Evolutionary conservation across 1,284 basidiomycete genomes (phyloP), one percentile per base, ranked within the genome.

Genomic region (Cystobasidium slooffiae): DNA sequence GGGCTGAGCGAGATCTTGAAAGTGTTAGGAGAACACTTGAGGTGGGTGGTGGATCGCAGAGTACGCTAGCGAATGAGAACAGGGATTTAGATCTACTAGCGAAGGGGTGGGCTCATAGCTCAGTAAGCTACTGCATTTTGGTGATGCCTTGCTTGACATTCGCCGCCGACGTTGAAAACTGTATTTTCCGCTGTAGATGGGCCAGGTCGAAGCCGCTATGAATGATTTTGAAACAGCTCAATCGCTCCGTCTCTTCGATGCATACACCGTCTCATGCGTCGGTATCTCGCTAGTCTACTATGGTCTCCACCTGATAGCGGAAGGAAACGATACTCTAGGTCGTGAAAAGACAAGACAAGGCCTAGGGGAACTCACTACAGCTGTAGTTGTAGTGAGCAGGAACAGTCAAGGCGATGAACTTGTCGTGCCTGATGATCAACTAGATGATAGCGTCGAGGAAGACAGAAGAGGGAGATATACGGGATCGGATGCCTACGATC

Each of bases 1-100:
- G 22, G 0, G 68, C 58, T 10, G 5, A 14, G 43, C 49, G 75
- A 7, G 56, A 77, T 8, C 61, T 78, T 1, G 65, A 61, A 0
- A 39, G 37, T 1, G 75, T 77, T 0, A 51, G 69, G 1, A 39
- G 24, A 14, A 75, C 77, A 39, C 70, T 78, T 16, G n/a, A 22
- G 53, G 24, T 31, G 6, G n/a, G 12, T 37, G 44, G 14, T 43
- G 22, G 56, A 6, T 64, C 77, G 1, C 72, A 73, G 0, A 53
- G 61, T 59, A 31, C 62, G 14, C 44, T 78, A 5, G 76, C 76
- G 0, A 76, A 76, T 24, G 47, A 55, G 2, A 77, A 78, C 8
- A 51, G 61, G 18, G 78, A 78, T 51, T 47, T 78, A n/a, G 78
- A 78, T 46, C 76, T 72, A 20, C 55, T 78, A 14, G 75, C 72